phyloP scores from a whole-genome alignment of 495 filamentous ascomycete genomes.

The Barbatosphaeria neglecta region DNA sequence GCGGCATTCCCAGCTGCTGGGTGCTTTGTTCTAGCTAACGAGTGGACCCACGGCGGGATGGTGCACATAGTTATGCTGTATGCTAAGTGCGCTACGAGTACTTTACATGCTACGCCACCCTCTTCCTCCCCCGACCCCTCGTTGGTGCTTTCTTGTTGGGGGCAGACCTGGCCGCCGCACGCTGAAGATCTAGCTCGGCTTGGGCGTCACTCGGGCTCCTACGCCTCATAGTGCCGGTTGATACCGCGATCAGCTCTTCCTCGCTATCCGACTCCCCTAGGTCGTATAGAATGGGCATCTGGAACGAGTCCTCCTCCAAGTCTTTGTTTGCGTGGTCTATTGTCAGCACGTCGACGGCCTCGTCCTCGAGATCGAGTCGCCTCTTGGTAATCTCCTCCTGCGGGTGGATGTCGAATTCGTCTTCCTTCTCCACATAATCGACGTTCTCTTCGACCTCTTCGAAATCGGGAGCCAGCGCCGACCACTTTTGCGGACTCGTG shows the following conservation, averaged over 20 bases:
- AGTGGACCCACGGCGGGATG: too few species aligned
- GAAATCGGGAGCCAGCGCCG: slow-evolving; percentile 91
- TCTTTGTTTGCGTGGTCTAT: slow-evolving; percentile 53
- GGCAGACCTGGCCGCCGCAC: slow-evolving; percentile 15
- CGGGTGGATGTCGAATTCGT: slow-evolving; percentile 96
- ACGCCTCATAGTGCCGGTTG: slow-evolving; percentile 70
- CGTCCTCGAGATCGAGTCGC: slow-evolving; percentile 71
- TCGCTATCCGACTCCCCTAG: slow-evolving; percentile 63
- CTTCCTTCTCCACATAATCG: slow-evolving; percentile 87
- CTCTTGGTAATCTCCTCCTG: slow-evolving; percentile 90
- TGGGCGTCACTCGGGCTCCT: slow-evolving; percentile 45
- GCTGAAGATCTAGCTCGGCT: slow-evolving; percentile 24
- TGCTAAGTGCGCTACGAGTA: background rate
- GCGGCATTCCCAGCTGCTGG: too few species aligned
- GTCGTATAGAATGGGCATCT: slow-evolving; percentile 80
- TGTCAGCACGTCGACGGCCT: slow-evolving; percentile 78
- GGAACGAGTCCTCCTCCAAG: slow-evolving; percentile 52
- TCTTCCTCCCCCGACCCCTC: slow-evolving; percentile 14
- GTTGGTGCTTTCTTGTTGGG: slow-evolving; percentile 19
- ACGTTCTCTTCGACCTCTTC: slow-evolving; percentile 96
- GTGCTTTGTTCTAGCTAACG: too few species aligned
- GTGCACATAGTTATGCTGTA: background rate
- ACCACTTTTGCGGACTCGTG: slow-evolving; percentile 87
- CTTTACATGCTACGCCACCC: slow-evolving; percentile 12
- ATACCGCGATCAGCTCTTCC: slow-evolving; percentile 79